These are phyloP conservation scores for Suillus cothurnatus DNA, from an alignment of 768 basidiomycete genomes.

Conservation along the genomic window DNA sequence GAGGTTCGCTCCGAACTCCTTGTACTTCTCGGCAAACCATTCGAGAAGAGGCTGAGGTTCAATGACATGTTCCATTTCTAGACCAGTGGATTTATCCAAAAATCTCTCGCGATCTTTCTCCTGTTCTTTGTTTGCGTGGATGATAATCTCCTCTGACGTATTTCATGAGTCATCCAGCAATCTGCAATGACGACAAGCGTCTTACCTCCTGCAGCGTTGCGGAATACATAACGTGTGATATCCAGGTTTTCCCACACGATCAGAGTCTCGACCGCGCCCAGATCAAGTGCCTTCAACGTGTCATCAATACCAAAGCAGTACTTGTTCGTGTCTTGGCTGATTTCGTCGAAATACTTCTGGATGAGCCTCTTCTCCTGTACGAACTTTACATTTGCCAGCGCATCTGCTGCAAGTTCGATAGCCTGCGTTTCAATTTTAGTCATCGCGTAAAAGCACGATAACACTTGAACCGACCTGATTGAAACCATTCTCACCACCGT, in stretches of 20 bases:
- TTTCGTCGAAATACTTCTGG: slow-evolving; percentile 98
- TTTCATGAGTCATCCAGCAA: not conserved
- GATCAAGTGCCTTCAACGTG: slow-evolving; percentile 93
- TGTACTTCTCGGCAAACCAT: slow-evolving; percentile 99
- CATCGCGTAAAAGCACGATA: not conserved
- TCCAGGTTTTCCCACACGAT: slow-evolving; percentile 99
- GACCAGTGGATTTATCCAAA: slow-evolving; percentile 88
- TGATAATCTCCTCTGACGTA: slow-evolving; percentile 73
- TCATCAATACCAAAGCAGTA: slow-evolving; percentile 99
- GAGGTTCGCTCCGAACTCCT: slow-evolving; percentile 93
- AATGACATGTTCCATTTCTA: slow-evolving; percentile 89
- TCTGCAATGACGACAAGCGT: slow-evolving; percentile 16
- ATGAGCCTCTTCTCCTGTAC: slow-evolving; percentile 99
- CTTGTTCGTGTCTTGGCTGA: slow-evolving; percentile 93
- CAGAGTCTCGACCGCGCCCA: slow-evolving; percentile 95
- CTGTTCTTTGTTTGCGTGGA: slow-evolving; percentile 78
- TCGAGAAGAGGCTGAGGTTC: slow-evolving; percentile 92
- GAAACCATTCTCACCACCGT: slow-evolving; percentile 98
- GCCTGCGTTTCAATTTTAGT: slow-evolving; percentile 53
- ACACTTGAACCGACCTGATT: slow-evolving; percentile 74
- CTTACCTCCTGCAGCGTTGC: slow-evolving; percentile 88
- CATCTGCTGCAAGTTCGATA: slow-evolving; percentile 95
- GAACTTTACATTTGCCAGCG: slow-evolving; percentile 97
- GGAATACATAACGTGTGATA: slow-evolving; percentile 81
- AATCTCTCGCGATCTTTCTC: slow-evolving; percentile 96